Conservation (phyloP, 352 stramenopile genomes). For the Phytophthora agathidicida region DNA sequence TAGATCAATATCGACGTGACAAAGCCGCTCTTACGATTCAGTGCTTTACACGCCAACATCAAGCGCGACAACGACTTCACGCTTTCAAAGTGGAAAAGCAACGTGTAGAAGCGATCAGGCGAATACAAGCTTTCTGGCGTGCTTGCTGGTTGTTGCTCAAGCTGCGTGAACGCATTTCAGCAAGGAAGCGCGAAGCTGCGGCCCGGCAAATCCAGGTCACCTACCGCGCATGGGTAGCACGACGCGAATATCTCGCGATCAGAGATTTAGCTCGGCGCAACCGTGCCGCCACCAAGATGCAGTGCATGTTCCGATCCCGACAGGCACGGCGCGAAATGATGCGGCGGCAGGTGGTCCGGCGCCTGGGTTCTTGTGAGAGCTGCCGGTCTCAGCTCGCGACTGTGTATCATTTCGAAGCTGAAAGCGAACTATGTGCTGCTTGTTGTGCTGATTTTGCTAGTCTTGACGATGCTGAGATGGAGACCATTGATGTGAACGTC, state of each 20-base stretch:
- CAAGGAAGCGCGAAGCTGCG: conserved; percentile 15
- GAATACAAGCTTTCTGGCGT: conserved; percentile 48
- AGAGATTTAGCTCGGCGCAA: conserved; percentile 36
- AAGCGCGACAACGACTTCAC: conserved; percentile 11
- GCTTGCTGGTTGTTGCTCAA: conserved; percentile 28
- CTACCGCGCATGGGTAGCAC: conserved; percentile 21
- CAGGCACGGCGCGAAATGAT: conserved; percentile 35
- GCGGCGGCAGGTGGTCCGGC: conserved; percentile 40
- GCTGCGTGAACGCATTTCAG: conserved; percentile 10
- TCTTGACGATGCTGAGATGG: conserved; percentile 4
- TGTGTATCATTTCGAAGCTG: conserved; percentile 43
- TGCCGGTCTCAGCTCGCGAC: conserved; percentile 44
- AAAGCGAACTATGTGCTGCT: conserved; percentile 36
- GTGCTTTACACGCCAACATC: conserved; percentile 25
- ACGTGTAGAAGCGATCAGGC: conserved; percentile 16
- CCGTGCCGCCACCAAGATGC: conserved; percentile 46
- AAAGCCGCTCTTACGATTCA: conserved; percentile 38
- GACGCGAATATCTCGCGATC: conserved; percentile 32
- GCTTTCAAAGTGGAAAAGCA: conserved; percentile 20
- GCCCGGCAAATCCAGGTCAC: conserved; percentile 30
- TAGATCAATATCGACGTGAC: conserved; percentile 12
- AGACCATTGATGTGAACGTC: conserved; percentile 32
- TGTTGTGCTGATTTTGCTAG: conserved; percentile 33
- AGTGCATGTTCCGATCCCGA: conserved; percentile 44
- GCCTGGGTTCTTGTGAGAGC: conserved; percentile 44